These are phyloP conservation scores for Collybia sordida DNA, from an alignment of 768 basidiomycete species.

Conservation along the genomic window DNA sequence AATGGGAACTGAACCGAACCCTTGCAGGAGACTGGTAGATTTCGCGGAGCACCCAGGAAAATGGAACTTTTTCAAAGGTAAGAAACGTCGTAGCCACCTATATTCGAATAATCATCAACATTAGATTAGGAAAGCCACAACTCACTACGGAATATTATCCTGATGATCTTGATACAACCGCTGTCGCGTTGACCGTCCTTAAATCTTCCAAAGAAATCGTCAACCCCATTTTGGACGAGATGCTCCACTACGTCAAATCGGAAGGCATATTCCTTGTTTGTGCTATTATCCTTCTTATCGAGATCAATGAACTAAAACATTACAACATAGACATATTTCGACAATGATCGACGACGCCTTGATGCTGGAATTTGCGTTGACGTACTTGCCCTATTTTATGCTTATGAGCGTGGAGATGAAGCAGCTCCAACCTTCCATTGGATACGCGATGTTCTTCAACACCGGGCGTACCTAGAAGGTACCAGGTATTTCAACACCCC, in stretches of 20 bases:
- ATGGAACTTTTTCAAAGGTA: conserved; percentile 59
- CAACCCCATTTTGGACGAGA: conserved; percentile 52
- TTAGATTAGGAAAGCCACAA: conserved; percentile 29
- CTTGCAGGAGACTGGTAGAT: conserved; percentile 40
- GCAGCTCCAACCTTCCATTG: conserved; percentile 44
- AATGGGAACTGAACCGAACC: neutral
- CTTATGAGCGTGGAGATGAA: conserved; percentile 45
- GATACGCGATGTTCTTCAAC: conserved; percentile 46
- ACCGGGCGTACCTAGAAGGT: conserved; percentile 56
- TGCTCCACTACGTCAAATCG: conserved; percentile 46
- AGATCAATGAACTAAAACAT: neutral
- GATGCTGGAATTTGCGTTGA: conserved; percentile 57
- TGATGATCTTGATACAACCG: conserved; percentile 58
- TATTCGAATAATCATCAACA: neutral
- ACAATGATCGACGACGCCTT: conserved; percentile 47
- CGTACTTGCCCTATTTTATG: conserved; percentile 47
- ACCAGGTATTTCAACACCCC: conserved; percentile 54
- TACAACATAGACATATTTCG: conserved; percentile 51
- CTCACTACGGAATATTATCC: conserved; percentile 51
- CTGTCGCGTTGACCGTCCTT: conserved; percentile 47
- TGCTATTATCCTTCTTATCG: neutral
- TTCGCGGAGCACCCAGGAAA: conserved; percentile 38
- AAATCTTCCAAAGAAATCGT: conserved; percentile 28
- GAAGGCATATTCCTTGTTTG: conserved; percentile 53
- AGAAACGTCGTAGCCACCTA: conserved; percentile 1